Evolutionary conservation across 2,329 filamentous ascomycete genomes (phyloP).

Genomic region (Chrysosporium queenslandicum): DNA sequence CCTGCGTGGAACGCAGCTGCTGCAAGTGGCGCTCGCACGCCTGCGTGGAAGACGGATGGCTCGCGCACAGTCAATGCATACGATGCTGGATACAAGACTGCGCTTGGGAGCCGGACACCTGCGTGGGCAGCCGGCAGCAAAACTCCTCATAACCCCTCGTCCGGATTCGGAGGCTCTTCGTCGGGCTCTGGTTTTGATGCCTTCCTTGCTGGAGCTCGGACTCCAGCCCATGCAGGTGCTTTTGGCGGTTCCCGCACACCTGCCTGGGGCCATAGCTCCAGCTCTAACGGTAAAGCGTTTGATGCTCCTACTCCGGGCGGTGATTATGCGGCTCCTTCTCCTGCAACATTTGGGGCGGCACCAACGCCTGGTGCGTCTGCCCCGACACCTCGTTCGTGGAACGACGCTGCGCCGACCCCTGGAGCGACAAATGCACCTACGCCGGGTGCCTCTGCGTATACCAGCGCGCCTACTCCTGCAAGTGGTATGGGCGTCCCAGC

Average conservation of each 20-base stretch:
- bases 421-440: slow-evolving; percentile 39
- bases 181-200: slow-evolving; percentile 59
- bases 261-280: slow-evolving; percentile 31
- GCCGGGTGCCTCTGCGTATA: slow-evolving; percentile 35
- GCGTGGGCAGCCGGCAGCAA: slow-evolving; percentile 70
- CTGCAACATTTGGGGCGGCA: slow-evolving; percentile 46
- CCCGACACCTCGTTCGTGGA: slow-evolving; percentile 41
- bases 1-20: slow-evolving; percentile 36
- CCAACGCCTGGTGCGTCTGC: slow-evolving; percentile 60
- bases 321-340: slow-evolving; percentile 55
- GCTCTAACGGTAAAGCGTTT: slow-evolving; percentile 39
- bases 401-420: slow-evolving; percentile 38
- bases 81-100: slow-evolving; percentile 59
- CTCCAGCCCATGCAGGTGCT: slow-evolving; percentile 60
- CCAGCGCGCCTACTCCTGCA: slow-evolving; percentile 41
- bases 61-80: slow-evolving; percentile 50
- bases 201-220: slow-evolving; percentile 63
- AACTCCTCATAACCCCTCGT: slow-evolving; percentile 60
- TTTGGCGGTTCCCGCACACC: slow-evolving; percentile 38
- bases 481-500: slow-evolving; percentile 28
- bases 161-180: slow-evolving; percentile 47
- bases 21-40: slow-evolving; percentile 40
- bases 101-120: slow-evolving; percentile 58
- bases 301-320: slow-evolving; percentile 68
- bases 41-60: slow-evolving; percentile 48